Evolutionary conservation across 2,329 filamentous ascomycete species (phyloP), one percentile per base, ranked within the genome.

Genomic region (Onygenales sp.): DNA sequence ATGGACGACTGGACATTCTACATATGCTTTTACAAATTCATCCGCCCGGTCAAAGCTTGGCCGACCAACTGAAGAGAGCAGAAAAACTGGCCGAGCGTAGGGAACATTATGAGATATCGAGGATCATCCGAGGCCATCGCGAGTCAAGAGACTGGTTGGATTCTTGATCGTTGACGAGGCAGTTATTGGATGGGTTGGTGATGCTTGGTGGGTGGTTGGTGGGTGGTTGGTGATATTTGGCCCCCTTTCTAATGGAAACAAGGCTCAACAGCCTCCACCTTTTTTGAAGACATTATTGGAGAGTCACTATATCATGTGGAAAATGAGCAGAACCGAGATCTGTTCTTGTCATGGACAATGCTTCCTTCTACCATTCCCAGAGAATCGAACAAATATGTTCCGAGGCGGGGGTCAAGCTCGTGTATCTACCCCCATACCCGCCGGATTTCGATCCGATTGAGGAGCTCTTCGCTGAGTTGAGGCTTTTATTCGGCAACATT

Each of bases 361-460:
- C 48, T 3, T 57, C 50, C 9, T 58, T 58, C 13, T 52, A 54
- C 43, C 55, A 52, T 37, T 53, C 52, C 3, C 32, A 37, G 17
- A 32, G n/a, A 31, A 49, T 59, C 27, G 37, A 51, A 45, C 42
- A 54, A 34, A 52, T 57, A 43, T 57, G 54, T 44, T 46, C 42
- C 27, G 33, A 57, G 42, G 51, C 45, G 31, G 51, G 42, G 21
- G 57, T 57, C 7, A 57, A 56, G 36, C 34, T 57, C 27, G 27
- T 57, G 40, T 57, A 65, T 59, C 54, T 71, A 31, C 62, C 66
- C 37, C 67, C 62, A 31, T 70, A 70, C 54, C 70, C 62, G 42
- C 67, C 65, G 17, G 62, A 69, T 56, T 58, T 69, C 3, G 69
- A 70, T 57, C 65, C 63, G 27, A 67, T 71, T 56, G 61, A 70